These are phyloP conservation scores for Herpetospermum pedunculosum DNA, from an alignment of 306 rosid genomes.

Conservation along the genomic window DNA sequence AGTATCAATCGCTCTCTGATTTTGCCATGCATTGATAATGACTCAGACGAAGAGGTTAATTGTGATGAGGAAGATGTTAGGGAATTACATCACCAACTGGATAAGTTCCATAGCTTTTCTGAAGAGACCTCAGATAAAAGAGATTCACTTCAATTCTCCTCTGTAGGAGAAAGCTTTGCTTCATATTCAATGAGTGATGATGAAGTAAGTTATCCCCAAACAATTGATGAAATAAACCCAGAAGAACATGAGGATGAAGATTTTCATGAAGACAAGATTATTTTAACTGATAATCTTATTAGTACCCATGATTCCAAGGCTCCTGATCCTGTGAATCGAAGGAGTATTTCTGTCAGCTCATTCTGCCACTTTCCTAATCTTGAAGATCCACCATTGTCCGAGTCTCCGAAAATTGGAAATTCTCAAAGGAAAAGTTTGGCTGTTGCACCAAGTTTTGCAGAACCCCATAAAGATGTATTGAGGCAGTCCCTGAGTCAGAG, in stretches of 20 bases:
- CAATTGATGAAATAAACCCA: constrained; percentile 34
- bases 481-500: constrained; percentile 41
- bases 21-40: constrained; percentile 42
- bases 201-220: constrained; percentile 26
- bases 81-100: constrained; percentile 54
- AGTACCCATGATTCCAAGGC: constrained; percentile 25
- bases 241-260: constrained; percentile 10
- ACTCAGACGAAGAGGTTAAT: constrained; percentile 47
- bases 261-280: constrained; percentile 23
- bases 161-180: constrained; percentile 42
- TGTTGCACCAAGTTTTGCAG: constrained; percentile 48
- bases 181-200: constrained; percentile 33
- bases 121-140: constrained; percentile 30
- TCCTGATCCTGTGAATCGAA: constrained; percentile 34
- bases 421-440: constrained; percentile 52
- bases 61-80: constrained; percentile 57
- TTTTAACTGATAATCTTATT: constrained; percentile 21
- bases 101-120: constrained; percentile 41
- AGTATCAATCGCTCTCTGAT: constrained; percentile 82
- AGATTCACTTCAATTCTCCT: constrained; percentile 42
- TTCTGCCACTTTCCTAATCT: constrained; percentile 37
- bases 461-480: constrained; percentile 29
- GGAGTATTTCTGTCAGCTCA: constrained; percentile 56
- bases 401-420: constrained; percentile 83
- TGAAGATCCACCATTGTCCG: constrained; percentile 66